Evolutionary conservation across 805 yeast species (phyloP).

Genomic region (Metschnikowia lunata): DNA sequence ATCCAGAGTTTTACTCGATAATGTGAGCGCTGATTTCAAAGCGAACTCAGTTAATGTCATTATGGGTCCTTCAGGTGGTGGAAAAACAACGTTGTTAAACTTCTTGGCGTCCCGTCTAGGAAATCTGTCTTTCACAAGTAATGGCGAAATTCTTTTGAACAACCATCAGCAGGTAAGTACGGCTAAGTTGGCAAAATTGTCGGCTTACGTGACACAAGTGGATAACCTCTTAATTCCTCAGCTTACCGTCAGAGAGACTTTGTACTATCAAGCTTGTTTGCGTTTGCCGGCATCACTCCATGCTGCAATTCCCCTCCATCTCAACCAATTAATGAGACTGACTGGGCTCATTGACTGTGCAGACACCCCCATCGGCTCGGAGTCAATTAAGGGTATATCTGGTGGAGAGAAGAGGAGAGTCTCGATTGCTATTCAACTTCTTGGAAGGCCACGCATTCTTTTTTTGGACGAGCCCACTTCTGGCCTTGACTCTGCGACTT

Average conservation of each 20-base stretch:
- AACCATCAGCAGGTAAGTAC: constrained; percentile 22
- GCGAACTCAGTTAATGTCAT: constrained; percentile 63
- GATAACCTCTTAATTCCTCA: constrained; percentile 68
- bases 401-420: constrained; percentile 73
- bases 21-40: constrained; percentile 48
- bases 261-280: constrained; percentile 65
- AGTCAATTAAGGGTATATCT: constrained; percentile 36
- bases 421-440: constrained; percentile 73
- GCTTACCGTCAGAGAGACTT: constrained; percentile 74
- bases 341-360: constrained; percentile 75
- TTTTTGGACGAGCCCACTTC: constrained; percentile 87
- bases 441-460: constrained; percentile 66
- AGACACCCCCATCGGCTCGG: constrained; percentile 50
- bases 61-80: constrained; percentile 81
- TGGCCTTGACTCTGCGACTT: constrained; percentile 78
- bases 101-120: constrained; percentile 54
- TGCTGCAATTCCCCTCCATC: constrained; percentile 41
- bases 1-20: constrained; percentile 26
- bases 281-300: constrained; percentile 47
- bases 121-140: constrained; percentile 18
- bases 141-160: constrained; percentile 28
- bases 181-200: constrained; percentile 26
- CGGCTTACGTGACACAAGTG: constrained; percentile 80
- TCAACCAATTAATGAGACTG: constrained; percentile 56
- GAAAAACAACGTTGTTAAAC: constrained; percentile 66